Base-by-base conservation (phyloP, 345 rosid genomes). In the Stellera chamaejasme region DNA sequence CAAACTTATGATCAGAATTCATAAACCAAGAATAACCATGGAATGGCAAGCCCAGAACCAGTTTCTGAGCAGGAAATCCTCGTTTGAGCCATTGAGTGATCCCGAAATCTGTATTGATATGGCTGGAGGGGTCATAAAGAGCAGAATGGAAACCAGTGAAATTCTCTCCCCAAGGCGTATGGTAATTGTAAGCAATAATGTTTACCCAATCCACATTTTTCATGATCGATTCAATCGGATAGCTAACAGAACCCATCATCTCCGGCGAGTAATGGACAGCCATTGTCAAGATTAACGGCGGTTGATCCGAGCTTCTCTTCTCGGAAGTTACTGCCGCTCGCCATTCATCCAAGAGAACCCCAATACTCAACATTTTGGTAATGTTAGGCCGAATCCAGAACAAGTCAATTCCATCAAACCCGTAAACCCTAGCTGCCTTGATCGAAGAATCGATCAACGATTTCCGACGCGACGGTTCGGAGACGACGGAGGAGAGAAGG, bases 401-500 rank as follows among this genome's bases (percentile, higher is more conserved):
- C 10, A 68, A 49, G 41, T 72, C 75, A 25, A 72, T 5, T 13
- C 77, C 72, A 14, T 58, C n/a, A 27, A 69, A 66, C n/a, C 70
- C 74, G 23, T 70, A 63, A 13, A 15, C 27, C 63, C 76, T 66
- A n/a, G 74, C 67, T 26, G 63, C 45, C 49, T 28, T 51, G 10
- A 72, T 69, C 0, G 80, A 65, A 12, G 72, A 65, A 3, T 72
- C 57, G 9, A 75, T 56, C 54, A 72, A 65, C 13, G 54, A 48
- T n/a, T 56, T 62, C 49, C 74, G 47, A 39, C 14, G 43, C 19
- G 60, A 54, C 39, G 73, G 62, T 1, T 62, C 32, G 11, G 62
- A 49, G 10, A 66, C 54, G 72, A 63, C 41, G 13, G 54, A 15
- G 39, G 60, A 61, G 13, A 57, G 50, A 15, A 47, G 39, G 0